Conservation (phyloP, 2,329 filamentous ascomycete genomes). For the Neofusicoccum umdonicola region DNA sequence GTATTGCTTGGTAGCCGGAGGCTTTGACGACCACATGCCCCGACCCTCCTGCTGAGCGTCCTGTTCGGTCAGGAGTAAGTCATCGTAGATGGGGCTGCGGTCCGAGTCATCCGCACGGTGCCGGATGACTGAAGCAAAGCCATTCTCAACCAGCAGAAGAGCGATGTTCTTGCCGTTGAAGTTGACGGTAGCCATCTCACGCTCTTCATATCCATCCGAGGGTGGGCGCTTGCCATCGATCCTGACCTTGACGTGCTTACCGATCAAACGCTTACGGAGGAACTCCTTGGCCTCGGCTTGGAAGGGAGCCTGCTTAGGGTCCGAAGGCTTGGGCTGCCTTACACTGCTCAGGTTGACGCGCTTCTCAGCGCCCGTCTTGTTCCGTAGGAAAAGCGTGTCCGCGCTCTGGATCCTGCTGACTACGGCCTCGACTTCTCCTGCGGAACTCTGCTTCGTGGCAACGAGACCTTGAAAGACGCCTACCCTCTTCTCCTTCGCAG, state of each 20-base stretch:
- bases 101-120: constrained; percentile 95
- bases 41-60: constrained; percentile 81
- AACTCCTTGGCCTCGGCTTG: constrained; percentile 95
- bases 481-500: constrained; percentile 72
- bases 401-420: constrained; percentile 84
- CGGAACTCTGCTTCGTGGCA: constrained; percentile 58
- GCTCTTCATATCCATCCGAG: constrained; percentile 86
- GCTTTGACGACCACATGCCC: constrained; percentile 92
- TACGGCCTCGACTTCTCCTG: constrained; percentile 71
- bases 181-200: constrained; percentile 87
- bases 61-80: constrained; percentile 76
- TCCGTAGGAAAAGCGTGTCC: constrained; percentile 83
- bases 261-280: constrained; percentile 87
- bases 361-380: constrained; percentile 82
- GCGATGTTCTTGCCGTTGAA: constrained; percentile 85
- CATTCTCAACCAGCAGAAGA: constrained; percentile 81
- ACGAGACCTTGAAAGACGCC: constrained; percentile 82
- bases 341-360: constrained; percentile 90
- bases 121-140: constrained; percentile 89
- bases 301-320: constrained; percentile 84
- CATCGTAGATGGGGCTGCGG: constrained; percentile 89
- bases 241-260: constrained; percentile 87
- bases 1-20: constrained; percentile 77
- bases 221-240: constrained; percentile 90
- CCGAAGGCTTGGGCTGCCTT: constrained; percentile 84